phyloP scores from a whole-genome alignment of 2,329 filamentous ascomycete genomes.

The Lachnellula subtilissima region DNA sequence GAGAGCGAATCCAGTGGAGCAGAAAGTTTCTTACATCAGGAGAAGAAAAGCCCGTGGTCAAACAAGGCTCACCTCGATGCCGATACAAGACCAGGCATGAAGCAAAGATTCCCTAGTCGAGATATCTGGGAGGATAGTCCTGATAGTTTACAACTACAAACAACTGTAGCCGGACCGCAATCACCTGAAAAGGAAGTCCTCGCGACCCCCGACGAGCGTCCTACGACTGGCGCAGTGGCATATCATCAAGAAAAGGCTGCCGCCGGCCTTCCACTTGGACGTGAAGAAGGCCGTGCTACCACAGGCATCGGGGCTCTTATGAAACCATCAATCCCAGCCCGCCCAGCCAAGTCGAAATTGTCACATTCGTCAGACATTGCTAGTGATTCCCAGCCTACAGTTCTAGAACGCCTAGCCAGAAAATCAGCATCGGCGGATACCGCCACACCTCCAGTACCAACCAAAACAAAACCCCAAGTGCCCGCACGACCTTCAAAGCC shows the following conservation, averaged over 20 bases:
- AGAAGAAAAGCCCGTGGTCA: slow-evolving; percentile 47
- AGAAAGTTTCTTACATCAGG: slow-evolving; percentile 50
- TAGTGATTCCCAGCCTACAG: slow-evolving; percentile 21
- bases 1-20: slow-evolving; percentile 46
- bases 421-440: slow-evolving; percentile 14
- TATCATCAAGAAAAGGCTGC: slow-evolving; percentile 27
- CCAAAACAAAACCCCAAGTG: slow-evolving; percentile 54
- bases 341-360: slow-evolving; percentile 39
- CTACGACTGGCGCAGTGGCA: slow-evolving; percentile 27
- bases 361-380: slow-evolving; percentile 24
- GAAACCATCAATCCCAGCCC: slow-evolving; percentile 54
- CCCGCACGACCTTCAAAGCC: slow-evolving; percentile 60
- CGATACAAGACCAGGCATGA: slow-evolving; percentile 50
- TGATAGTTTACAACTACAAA: slow-evolving; percentile 70
- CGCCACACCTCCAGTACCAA: slow-evolving; percentile 36
- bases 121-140: slow-evolving; percentile 95
- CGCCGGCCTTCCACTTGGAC: slow-evolving; percentile 15
- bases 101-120: slow-evolving; percentile 78
- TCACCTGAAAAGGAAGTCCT: slow-evolving; percentile 39
- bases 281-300: slow-evolving; percentile 22
- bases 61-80: slow-evolving; percentile 47
- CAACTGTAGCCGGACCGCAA: slow-evolving; percentile 58
- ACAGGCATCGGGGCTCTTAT: slow-evolving; percentile 43
- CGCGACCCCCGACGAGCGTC: slow-evolving; percentile 38
- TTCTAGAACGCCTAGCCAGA: slow-evolving; percentile 26